Base-by-base conservation (phyloP, 2,329 filamentous ascomycete genomes). In the Piedraia hortae region DNA sequence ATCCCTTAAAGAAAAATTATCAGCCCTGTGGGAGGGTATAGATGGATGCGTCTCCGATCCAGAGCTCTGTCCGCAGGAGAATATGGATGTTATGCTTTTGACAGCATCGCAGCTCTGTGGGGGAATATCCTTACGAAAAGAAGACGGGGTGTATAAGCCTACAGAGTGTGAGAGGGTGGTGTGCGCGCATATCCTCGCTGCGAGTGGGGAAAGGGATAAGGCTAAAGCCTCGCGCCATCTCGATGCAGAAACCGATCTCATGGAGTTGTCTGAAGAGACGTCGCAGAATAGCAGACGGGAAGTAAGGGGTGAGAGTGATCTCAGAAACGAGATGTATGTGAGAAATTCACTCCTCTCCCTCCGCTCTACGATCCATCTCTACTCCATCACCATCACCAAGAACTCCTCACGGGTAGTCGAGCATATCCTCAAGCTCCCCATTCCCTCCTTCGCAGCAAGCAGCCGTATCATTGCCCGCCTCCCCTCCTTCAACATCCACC, bases 181-280 rank as follows among this genome's bases (percentile, higher is more conserved):
- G 3, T 40, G 32, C 18, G 19, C 16, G 14, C 17, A 27, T 4
- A 21, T 40, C 11, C 22, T 21, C n/a, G 19, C 24, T 11, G 22
- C 25, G 1, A 11, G 29, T n/a, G 15, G 16, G 9, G 24, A 24
- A 4, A 28, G 27, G 19, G 20, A 27, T 5, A 12, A 24, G 18
- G 11, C 16, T 16, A 14, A 19, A 10, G 21, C 15, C 24, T n/a
- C 13, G 10, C 19, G 21, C 16, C 43, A 48, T 6, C 26, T 42
- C 2, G 59, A 64, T 31, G 35, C 52, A 4, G 44, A 51, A 6
- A 31, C 46, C 2, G 62, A 68, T 31, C 37, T 53, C 4, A 69
- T 73, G 63, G 66, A 74, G 24, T 35, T 77, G 4, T 70, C 77
- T 33, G 53, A 56, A 15, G 53, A 59, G 7, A 64, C 69, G 24